These are phyloP conservation scores for Aureobasidium sp. DNA, from an alignment of 2,329 filamentous ascomycete species.

Conservation along the genomic window DNA sequence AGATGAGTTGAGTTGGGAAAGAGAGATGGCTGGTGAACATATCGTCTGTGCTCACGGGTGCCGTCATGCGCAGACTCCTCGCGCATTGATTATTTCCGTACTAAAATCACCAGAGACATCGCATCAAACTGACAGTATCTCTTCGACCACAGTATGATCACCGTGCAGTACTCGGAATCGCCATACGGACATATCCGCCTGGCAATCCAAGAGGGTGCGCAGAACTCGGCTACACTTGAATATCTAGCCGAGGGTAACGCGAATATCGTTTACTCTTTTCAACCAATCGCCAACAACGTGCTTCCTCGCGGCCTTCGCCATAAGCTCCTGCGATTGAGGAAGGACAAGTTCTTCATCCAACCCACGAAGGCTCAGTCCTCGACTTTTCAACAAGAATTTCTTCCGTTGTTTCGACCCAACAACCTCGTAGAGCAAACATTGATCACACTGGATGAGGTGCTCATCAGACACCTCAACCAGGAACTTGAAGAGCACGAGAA, in stretches of 20 bases:
- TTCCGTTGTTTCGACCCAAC: constrained; percentile 23
- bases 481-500: constrained; percentile 16
- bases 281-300: constrained; percentile 2
- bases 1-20: neutral
- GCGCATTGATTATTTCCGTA: neutral
- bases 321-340: constrained; percentile 27
- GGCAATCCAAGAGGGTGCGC: neutral
- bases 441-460: constrained; percentile 19
- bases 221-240: constrained; percentile 16
- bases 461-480: constrained; percentile 21
- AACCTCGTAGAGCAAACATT: constrained; percentile 26
- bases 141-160: neutral
- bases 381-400: constrained; percentile 22
- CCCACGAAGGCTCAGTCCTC: constrained; percentile 22
- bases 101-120: neutral
- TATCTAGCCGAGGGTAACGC: constrained; percentile 32
- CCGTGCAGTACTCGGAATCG: neutral
- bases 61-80: neutral
- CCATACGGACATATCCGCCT: neutral
- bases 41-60: neutral
- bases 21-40: neutral
- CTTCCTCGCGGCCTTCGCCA: constrained; percentile 17
- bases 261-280: constrained; percentile 28
- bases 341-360: constrained; percentile 25
- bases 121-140: neutral